Base-by-base conservation (phyloP, 148 eudicot species). In the Cornus kousa region DNA sequence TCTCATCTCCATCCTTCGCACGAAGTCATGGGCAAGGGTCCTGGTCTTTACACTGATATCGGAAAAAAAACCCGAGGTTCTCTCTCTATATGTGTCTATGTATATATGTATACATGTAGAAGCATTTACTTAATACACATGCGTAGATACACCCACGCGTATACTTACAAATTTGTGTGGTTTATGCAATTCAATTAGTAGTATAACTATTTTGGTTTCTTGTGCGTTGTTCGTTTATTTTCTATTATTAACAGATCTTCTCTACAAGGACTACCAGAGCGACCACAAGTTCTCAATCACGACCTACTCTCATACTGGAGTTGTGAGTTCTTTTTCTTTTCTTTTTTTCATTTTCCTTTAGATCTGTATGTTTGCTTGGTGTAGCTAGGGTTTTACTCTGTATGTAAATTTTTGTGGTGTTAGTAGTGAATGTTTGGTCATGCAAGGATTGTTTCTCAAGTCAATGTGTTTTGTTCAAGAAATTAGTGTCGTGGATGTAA, bases 251-350 rank as follows among this genome's bases (percentile, higher is more conserved):
- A 20, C 71, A 93, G 97, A 91, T 88, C 93, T 93, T 78, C 85
- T 93, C 55, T 87, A 91, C 90, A 89, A 77, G 83, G 97, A 93
- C 78, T 93, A 88, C 80, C 90, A 89, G 80, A 87, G 83, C 77
- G 97, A 91, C 89, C 93, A 93, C 64, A 93, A 91, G 88, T 88
- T 93, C 83, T 84, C 86, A 16, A 66, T 93, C 82, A 89, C 95
- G 8, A 91, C 95, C 65, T 87, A 75, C 85, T 91, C 97, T 55
- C 84, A 93, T 5, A 91, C 94, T 71, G 97, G 93, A 74, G 93
- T 93, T 75, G 97, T 93, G 81, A 87, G 97, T 83, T 43, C 48
- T 6, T 43, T 43, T 39, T 43, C 7, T 43, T 6, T 43, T 4
- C 6, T 43, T 43, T 14, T 32, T 72, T 68, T 75, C 39, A 39